phyloP scores from a whole-genome alignment of 352 stramenopile genomes.

The Pythium scleroteichum region DNA sequence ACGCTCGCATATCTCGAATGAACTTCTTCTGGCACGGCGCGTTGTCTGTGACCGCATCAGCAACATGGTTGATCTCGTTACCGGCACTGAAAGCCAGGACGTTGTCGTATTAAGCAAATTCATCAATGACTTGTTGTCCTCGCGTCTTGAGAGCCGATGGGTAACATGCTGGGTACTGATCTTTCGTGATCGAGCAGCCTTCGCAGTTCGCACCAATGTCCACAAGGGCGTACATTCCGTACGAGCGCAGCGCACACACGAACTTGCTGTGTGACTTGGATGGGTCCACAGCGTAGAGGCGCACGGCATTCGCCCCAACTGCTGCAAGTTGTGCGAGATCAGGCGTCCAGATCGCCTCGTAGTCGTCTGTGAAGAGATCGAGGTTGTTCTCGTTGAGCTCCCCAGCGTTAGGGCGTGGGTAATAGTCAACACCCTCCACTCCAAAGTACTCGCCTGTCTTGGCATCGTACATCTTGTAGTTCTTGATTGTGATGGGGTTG shows the following conservation, averaged over 20 bases:
- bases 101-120: slow-evolving; percentile 88
- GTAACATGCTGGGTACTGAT: slow-evolving; percentile 60
- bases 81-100: slow-evolving; percentile 73
- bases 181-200: slow-evolving; percentile 56
- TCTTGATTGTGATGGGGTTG: slow-evolving; percentile 59
- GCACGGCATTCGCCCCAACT: slow-evolving; percentile 74
- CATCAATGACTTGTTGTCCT: slow-evolving; percentile 73
- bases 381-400: slow-evolving; percentile 68
- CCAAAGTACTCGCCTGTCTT: slow-evolving; percentile 69
- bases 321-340: slow-evolving; percentile 68
- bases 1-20: slow-evolving; percentile 78
- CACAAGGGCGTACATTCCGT: slow-evolving; percentile 80
- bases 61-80: slow-evolving; percentile 84
- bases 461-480: slow-evolving; percentile 79
- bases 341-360: slow-evolving; percentile 59
- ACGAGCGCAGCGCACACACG: slow-evolving; percentile 76
- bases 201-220: slow-evolving; percentile 61
- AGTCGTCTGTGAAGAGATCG: slow-evolving; percentile 86
- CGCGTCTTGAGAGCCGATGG: slow-evolving; percentile 55
- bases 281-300: slow-evolving; percentile 83
- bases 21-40: slow-evolving; percentile 90
- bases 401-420: slow-evolving; percentile 81
- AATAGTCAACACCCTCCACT: slow-evolving; percentile 86
- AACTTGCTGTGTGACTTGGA: slow-evolving; percentile 84
- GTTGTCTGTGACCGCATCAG: slow-evolving; percentile 42